Percentiles rank a stretch among this genome's conserved stretches.
These are phyloP conservation scores for Kalmusia sp. DNA, from an alignment of 2,329 filamentous ascomycete species.

Conservation along the genomic window DNA sequence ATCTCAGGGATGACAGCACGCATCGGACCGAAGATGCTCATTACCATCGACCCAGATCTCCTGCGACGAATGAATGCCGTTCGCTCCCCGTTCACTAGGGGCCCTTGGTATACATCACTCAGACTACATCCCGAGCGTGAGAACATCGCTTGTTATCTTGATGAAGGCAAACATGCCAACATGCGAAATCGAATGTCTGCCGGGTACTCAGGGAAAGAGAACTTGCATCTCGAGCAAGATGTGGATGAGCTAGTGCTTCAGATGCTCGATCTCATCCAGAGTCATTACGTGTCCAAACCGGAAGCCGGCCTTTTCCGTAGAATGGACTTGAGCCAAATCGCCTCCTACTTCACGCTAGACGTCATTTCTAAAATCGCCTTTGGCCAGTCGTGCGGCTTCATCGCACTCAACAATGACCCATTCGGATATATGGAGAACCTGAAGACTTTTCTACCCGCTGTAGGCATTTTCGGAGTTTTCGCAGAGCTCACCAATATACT, in stretches of 20 bases:
- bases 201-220: conserved; percentile 1
- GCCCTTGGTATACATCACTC: background rate
- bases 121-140: background rate
- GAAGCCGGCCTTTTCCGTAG: background rate
- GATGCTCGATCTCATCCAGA: background rate
- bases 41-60: background rate
- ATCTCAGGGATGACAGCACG: background rate
- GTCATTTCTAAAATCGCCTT: background rate
- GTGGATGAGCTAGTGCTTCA: background rate
- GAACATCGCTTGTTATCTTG: background rate
- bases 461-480: background rate
- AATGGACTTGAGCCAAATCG: background rate
- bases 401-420: background rate
- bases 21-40: background rate
- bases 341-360: background rate
- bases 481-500: background rate
- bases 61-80: conserved; percentile 1
- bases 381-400: background rate
- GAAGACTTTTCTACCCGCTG: background rate
- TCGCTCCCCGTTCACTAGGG: background rate
- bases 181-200: background rate
- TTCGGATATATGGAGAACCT: background rate
- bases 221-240: background rate
- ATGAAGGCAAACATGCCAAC: background rate
- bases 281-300: background rate